Conservation (phyloP, 106 monocot species). For the Alisma plantagoaquatica region DNA sequence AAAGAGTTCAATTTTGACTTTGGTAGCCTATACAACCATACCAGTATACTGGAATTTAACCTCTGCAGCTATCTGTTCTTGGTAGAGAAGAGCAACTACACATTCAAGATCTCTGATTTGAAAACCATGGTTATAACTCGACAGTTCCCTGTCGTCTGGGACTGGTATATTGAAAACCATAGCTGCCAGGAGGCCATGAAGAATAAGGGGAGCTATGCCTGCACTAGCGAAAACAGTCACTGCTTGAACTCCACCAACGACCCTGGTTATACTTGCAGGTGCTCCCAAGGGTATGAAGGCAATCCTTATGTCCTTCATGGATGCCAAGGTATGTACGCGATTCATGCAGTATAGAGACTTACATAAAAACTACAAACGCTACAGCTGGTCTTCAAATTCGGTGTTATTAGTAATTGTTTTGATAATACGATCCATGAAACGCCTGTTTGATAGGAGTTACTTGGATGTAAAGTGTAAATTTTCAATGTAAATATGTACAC, state of each 20-base stretch:
- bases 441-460: too few species aligned
- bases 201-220: slow-evolving; percentile 1
- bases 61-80: background rate
- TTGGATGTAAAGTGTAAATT: too few species aligned
- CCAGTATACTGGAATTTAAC: background rate
- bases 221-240: background rate
- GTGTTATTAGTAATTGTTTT: too few species aligned
- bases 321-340: slow-evolving; percentile 11
- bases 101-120: background rate
- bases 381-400: too few species aligned
- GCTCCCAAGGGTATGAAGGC: slow-evolving; percentile 2
- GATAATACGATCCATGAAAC: too few species aligned
- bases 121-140: background rate
- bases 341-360: too few species aligned
- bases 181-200: background rate
- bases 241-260: slow-evolving; percentile 7
- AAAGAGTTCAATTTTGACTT: background rate
- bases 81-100: background rate
- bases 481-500: too few species aligned
- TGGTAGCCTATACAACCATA: background rate
- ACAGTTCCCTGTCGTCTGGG: background rate
- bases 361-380: too few species aligned
- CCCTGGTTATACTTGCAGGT: background rate
- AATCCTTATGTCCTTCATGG: slow-evolving; percentile 4
- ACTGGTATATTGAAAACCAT: background rate